Base-by-base conservation (phyloP, 1,139 yeast genomes). In the Nakaseomyces bracarensis region DNA sequence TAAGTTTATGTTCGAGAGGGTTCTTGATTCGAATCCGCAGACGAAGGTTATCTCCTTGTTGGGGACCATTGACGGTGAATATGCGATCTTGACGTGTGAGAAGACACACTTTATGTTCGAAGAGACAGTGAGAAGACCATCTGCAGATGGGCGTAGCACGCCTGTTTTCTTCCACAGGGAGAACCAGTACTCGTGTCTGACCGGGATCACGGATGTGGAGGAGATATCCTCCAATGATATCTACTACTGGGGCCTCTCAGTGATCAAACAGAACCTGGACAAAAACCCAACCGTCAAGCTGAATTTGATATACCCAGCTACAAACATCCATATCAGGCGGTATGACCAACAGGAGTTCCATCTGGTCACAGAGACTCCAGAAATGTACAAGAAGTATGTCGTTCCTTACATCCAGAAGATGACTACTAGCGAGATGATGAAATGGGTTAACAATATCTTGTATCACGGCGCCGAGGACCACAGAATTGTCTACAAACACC, bases 361-460 rank as follows among this genome's bases (percentile, higher is more conserved):
- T 52, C 66, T 82, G 55, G 71, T 91, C 2, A 58, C 65, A 16
- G 99, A 93, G 58, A 86, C 96, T 2, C 95, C 96, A 0, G 79
- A 79, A 42, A 68, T 77, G 66, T 91, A 89, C 64, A 41, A 60
- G 4, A 50, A 65, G 10, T 66, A 70, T 29, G 95, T 84, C 2
- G 66, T 69, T 31, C 96, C 96, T 0, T 91, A 82, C 59, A 82
- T 91, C 38, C 72, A 74, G 11, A 70, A 82, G 2, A 82, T 82
- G 83, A 72, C 73, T 43, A 94, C 95, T 3, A 79, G 75, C 46
- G 56, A 57, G 8, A 65, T 95, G 38, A 69, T 89, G 42, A 75
- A 84, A 55, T 91, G 99, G 98, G 97, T 91, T 3, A 71, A 77
- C 53, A 89, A 89, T 54, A 91, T 93, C 40, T 64, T 91, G 36